Conservation (phyloP, 176 grass and related monocot genomes). For the Dendrocalamus sinicus region DNA sequence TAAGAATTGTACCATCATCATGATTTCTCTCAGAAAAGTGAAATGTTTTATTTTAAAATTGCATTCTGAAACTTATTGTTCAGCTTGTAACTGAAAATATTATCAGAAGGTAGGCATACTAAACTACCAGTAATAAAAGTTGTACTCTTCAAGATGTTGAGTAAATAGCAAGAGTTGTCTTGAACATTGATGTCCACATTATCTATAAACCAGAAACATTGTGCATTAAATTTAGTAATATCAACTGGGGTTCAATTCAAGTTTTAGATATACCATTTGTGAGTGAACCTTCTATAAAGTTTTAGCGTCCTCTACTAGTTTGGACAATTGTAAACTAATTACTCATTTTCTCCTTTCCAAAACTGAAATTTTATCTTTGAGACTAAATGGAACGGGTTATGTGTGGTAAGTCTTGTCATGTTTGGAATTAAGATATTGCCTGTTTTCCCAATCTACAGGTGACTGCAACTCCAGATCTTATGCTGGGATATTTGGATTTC, state of each 20-base stretch:
- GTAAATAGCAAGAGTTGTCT: slow-evolving; percentile 15
- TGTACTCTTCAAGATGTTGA: slow-evolving; percentile 5
- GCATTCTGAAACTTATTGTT: slow-evolving; percentile 13
- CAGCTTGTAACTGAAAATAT: slow-evolving; percentile 25
- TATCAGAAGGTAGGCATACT: neutral
- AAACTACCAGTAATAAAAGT: neutral
- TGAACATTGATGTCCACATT: slow-evolving; percentile 8
- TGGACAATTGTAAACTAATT: slow-evolving; percentile 24
- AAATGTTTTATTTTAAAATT: slow-evolving; percentile 19
- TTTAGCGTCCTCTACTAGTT: neutral
- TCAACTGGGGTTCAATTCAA: neutral
- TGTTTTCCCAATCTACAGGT: slow-evolving; percentile 61
- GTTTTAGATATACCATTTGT: neutral
- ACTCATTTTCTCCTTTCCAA: slow-evolving; percentile 7
- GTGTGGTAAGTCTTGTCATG: neutral
- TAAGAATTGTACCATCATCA: no score
- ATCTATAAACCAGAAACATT: slow-evolving; percentile 18
- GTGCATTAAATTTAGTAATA: slow-evolving; percentile 27
- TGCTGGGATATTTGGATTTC: slow-evolving; percentile 98
- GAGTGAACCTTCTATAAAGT: neutral
- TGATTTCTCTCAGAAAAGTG: no score
- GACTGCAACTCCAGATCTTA: slow-evolving; percentile 89
- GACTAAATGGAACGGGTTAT: neutral
- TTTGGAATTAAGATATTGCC: slow-evolving; percentile 1
- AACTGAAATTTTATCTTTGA: neutral